phyloP scores from a whole-genome alignment of 2,329 filamentous ascomycete genomes.

The Colletotrichum zoysiae region DNA sequence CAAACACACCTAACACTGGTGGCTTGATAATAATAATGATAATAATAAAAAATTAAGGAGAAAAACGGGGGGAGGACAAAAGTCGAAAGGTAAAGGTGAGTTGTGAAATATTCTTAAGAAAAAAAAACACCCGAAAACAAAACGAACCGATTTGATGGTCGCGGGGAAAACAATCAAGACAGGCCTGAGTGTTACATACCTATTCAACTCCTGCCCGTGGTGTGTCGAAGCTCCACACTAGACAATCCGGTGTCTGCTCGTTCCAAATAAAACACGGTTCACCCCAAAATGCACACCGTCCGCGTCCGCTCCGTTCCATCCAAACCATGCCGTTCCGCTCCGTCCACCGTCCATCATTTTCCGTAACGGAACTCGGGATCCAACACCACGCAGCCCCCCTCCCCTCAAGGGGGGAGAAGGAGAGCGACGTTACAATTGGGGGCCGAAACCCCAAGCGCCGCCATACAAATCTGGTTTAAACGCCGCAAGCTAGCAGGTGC shows the following conservation, averaged over 20 bases:
- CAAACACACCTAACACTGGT: not conserved
- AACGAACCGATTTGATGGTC: not conserved
- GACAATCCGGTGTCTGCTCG: too few species aligned
- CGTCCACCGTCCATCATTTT: not conserved
- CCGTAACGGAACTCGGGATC: constrained; percentile 12
- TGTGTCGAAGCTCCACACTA: not conserved
- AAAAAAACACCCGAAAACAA: not conserved
- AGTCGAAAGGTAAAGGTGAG: not conserved
- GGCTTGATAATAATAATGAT: too few species aligned
- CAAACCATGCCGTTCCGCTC: constrained; percentile 6
- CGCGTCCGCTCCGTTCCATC: constrained; percentile 3
- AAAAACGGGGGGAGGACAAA: too few species aligned
- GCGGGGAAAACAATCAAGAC: not conserved
- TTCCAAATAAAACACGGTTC: not conserved
- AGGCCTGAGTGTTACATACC: not conserved
- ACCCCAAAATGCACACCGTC: not conserved
- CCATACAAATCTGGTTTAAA: constrained; percentile 2
- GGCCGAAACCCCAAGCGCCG: constrained; percentile 3
- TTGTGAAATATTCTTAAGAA: accelerated
- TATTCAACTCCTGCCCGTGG: not conserved
- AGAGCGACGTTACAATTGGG: constrained; percentile 15
- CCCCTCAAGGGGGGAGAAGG: not conserved
- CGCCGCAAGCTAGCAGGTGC: constrained; percentile 8
- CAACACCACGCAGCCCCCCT: not conserved
- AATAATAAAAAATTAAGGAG: too few species aligned